Evolutionary conservation across 2,329 filamentous ascomycete genomes (phyloP).

Genomic region (Proliferodiscus dingleyae): DNA sequence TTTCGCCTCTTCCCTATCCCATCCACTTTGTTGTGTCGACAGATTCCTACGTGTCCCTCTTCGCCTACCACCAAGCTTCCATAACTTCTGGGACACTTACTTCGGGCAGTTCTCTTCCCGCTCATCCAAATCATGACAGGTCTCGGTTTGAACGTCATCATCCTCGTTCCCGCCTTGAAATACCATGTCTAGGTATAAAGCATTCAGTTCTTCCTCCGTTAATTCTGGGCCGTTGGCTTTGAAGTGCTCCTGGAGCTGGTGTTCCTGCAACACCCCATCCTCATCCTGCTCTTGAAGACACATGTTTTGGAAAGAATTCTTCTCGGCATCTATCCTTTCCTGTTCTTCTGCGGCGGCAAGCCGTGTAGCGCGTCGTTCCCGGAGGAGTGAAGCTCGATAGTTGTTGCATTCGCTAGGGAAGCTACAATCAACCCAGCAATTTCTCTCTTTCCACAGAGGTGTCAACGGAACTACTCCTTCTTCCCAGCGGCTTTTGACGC

Average conservation of each 20-base stretch:
- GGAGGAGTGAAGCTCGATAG: background rate
- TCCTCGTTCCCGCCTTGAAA: background rate
- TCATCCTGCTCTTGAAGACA: background rate
- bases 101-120: conserved; percentile 1
- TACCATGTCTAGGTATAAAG: background rate
- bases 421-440: conserved; percentile 22
- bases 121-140: conserved; percentile 12
- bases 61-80: conserved; percentile 2
- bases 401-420: conserved; percentile 20
- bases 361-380: conserved; percentile 6
- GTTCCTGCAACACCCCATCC: background rate
- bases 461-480: background rate
- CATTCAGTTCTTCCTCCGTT: background rate
- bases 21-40: no score
- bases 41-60: background rate
- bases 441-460: conserved; percentile 1
- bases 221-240: no score
- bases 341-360: conserved; percentile 1
- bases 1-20: no score
- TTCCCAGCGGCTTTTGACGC: background rate
- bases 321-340: background rate
- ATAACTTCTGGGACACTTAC: conserved; percentile 3
- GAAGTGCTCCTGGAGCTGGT: background rate
- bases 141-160: background rate
- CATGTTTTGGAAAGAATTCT: background rate